Evolutionary conservation across 164 flowering plant genomes (phyloP).

Genomic region (Piper longum): DNA sequence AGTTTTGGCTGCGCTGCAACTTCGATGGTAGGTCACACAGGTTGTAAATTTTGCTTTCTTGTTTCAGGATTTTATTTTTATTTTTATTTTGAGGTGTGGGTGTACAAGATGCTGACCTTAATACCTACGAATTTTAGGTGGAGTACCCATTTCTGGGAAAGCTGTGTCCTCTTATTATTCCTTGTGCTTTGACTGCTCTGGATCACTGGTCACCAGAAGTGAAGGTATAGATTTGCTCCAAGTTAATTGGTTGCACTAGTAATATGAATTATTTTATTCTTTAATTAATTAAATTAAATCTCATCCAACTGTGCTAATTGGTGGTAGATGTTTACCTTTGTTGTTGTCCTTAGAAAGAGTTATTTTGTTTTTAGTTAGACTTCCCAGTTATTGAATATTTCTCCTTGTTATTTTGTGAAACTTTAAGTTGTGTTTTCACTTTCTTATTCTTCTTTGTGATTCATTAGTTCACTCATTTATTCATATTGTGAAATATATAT

Average conservation of each 20-base stretch:
- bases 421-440: too few relatives aligned
- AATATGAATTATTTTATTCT: neutral
- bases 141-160: conserved; percentile 53
- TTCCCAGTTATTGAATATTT: too few relatives aligned
- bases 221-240: conserved; percentile 38
- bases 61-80: neutral
- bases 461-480: too few relatives aligned
- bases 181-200: conserved; percentile 78
- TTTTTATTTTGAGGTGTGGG: neutral
- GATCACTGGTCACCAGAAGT: conserved; percentile 96
- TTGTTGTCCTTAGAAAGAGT: too few relatives aligned
- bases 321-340: too few relatives aligned
- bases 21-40: conserved; percentile 59
- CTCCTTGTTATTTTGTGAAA: too few relatives aligned
- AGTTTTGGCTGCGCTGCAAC: conserved; percentile 73
- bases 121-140: conserved; percentile 30
- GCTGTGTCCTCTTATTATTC: conserved; percentile 57
- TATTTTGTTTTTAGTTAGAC: too few relatives aligned
- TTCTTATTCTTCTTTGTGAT: too few relatives aligned
- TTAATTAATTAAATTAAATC: too few relatives aligned
- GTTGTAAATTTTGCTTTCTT: neutral
- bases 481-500: too few relatives aligned
- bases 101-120: neutral
- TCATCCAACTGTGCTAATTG: neutral
- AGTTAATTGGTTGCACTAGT: neutral